These are phyloP conservation scores for Trichoderma aggressivum DNA, from an alignment of 2,329 filamentous ascomycete genomes.

Conservation along the genomic window DNA sequence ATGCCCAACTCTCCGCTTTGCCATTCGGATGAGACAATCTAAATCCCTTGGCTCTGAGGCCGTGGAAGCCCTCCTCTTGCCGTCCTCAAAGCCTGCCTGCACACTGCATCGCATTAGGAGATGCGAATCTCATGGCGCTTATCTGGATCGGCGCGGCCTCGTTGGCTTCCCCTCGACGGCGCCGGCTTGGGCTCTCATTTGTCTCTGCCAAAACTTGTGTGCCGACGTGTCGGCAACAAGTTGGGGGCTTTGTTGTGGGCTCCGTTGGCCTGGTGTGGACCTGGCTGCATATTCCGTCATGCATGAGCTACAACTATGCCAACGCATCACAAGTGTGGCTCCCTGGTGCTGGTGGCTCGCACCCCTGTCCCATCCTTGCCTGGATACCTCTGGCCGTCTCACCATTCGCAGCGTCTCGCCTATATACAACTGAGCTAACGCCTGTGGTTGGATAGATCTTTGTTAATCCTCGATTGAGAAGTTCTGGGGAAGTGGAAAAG, in stretches of 20 bases:
- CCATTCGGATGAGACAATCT: constrained; percentile 1
- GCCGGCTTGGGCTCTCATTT: constrained; percentile 18
- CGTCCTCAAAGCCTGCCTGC: background rate
- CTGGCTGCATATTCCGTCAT: constrained; percentile 55
- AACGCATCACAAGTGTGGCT: constrained; percentile 38
- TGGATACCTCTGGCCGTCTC: constrained; percentile 25
- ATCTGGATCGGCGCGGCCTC: constrained; percentile 19
- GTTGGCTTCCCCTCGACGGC: constrained; percentile 9
- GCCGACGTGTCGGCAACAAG: constrained; percentile 20
- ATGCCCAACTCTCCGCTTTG: constrained; percentile 19
- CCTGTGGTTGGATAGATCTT: constrained; percentile 36
- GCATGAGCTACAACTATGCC: constrained; percentile 45
- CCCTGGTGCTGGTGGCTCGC: constrained; percentile 25
- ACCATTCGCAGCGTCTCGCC: constrained; percentile 26
- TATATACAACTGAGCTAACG: constrained; percentile 36
- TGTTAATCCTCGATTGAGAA: constrained; percentile 27
- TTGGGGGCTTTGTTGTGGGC: constrained; percentile 21
- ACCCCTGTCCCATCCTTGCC: constrained; percentile 22
- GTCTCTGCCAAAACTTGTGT: constrained; percentile 6
- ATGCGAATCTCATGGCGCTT: constrained; percentile 18
- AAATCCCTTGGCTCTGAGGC: background rate
- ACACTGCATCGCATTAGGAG: constrained; percentile 4
- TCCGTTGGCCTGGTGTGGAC: constrained; percentile 21
- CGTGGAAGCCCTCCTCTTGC: background rate
- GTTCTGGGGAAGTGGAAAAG: constrained; percentile 23